phyloP scores from a whole-genome alignment of 129 eudicot genomes.

The Dittrichia graveolens region DNA sequence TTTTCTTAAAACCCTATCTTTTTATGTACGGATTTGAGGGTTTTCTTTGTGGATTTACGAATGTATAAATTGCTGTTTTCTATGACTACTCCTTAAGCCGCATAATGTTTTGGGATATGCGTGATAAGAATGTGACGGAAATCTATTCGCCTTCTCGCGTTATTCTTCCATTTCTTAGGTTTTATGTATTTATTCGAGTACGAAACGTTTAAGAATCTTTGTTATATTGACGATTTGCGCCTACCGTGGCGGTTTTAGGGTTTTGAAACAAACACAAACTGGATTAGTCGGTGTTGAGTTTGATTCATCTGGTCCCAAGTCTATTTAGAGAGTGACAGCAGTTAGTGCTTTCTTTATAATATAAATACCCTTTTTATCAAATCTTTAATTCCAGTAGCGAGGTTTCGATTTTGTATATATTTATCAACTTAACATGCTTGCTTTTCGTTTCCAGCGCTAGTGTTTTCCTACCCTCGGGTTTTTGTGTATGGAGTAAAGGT shows the following conservation, averaged over 20 bases:
- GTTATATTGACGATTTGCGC: constrained; percentile 5
- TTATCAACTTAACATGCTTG: constrained; percentile 9
- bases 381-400: constrained; percentile 14
- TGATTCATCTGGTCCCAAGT: neutral
- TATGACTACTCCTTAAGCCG: neutral
- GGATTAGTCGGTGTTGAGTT: neutral
- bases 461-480: neutral
- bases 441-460: constrained; percentile 3
- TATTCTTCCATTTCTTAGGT: neutral
- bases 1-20: constrained; percentile 28
- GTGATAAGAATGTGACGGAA: constrained; percentile 3
- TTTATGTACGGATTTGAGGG: neutral
- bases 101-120: constrained; percentile 10
- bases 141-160: neutral
- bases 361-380: neutral
- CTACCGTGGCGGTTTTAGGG: constrained; percentile 26
- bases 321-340: constrained; percentile 12
- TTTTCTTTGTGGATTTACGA: constrained; percentile 3
- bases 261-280: constrained; percentile 17
- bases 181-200: neutral
- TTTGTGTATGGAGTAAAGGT: neutral
- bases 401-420: constrained; percentile 2
- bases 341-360: constrained; percentile 7
- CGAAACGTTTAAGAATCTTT: neutral
- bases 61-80: constrained; percentile 5